A percentile compares a stretch with the other conserved stretches of the same genome.
Evolutionary conservation across 306 rosid genomes (phyloP).

Genomic region (Lathyrus sativus): DNA sequence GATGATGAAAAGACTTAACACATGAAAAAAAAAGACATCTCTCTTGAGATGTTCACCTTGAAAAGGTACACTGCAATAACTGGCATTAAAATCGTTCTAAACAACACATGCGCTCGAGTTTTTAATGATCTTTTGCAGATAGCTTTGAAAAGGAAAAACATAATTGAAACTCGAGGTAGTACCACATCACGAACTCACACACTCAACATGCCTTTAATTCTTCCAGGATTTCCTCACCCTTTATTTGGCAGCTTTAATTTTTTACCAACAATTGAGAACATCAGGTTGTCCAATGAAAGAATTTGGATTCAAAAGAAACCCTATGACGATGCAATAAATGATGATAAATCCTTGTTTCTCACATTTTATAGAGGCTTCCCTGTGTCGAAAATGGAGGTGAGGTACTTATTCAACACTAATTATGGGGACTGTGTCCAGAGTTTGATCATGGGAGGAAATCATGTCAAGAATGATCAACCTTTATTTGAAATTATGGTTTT

Average conservation of each 20-base stretch:
- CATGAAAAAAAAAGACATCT: slow-evolving; percentile 41
- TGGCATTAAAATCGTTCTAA: slow-evolving; percentile 52
- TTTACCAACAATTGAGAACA: neutral
- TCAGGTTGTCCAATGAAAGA: slow-evolving; percentile 23
- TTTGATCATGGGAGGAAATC: slow-evolving; percentile 52
- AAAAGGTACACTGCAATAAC: slow-evolving; percentile 43
- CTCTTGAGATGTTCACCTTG: slow-evolving; percentile 40
- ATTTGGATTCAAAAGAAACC: slow-evolving; percentile 45
- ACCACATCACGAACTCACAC: neutral
- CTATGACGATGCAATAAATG: slow-evolving; percentile 27
- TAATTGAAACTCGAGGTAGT: neutral
- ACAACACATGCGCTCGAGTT: slow-evolving; percentile 45
- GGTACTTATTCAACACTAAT: slow-evolving; percentile 22
- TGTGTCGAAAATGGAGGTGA: slow-evolving; percentile 52
- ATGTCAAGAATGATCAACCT: slow-evolving; percentile 31
- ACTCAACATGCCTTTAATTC: slow-evolving; percentile 24
- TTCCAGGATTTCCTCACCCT: slow-evolving; percentile 65
- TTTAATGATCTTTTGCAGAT: slow-evolving; percentile 51
- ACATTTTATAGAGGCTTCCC: slow-evolving; percentile 72
- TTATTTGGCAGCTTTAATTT: slow-evolving; percentile 53
- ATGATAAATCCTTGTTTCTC: slow-evolving; percentile 61
- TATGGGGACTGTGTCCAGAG: slow-evolving; percentile 51
- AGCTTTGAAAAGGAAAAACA: slow-evolving; percentile 1
- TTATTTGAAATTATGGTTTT: slow-evolving; percentile 59
- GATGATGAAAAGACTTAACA: no score